Evolutionary conservation across 495 filamentous ascomycete species (phyloP), one percentile per base, ranked within the genome.

Genomic region (Massariosphaeria phaeospora): DNA sequence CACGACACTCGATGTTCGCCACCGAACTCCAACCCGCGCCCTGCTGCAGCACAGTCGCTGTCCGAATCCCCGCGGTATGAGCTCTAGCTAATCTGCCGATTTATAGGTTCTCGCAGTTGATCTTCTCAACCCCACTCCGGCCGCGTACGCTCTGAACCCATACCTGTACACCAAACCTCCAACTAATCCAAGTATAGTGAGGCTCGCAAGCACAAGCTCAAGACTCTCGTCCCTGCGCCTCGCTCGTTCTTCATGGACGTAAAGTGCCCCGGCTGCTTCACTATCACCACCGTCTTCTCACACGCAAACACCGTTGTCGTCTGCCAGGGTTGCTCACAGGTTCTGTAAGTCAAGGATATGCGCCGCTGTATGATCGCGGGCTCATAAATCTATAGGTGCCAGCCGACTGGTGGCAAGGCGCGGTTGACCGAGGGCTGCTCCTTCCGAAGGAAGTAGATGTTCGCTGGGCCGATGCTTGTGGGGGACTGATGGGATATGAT

Each of bases 231-330:
- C 69, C 93, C 93, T 66, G 84, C 82, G 54, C 93, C 93, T 59
- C 88, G 93, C 67, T 96, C 90, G 65, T 98, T 97, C 84, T 98
- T 98, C 84, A 98, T 98, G 93, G 93, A 98, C 68, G 93, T 98
- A 15, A 98, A 96, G 82, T 98, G 93, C 84, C 93, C 91, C 70
- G 93, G 93, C 69, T 98, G 93, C 85, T 98, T 98, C 85, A 96
- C 89, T 68, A 98, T 98, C 83, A 98, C 93, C 70, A 96, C 91
- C 73, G 93, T 98, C 74, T 98, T 96, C 86, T 96, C 91, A 54
- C 93, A 98, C 81, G 93, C 93, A 72, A 93, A 98, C 80, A 98
- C 93, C 70, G 93, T 98, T 72, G 93, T 98, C 75, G 91, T 96
- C 80, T 98, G 93, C 81, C 88, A 88, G 68, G 91, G 91, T 61